Evolutionary conservation across 1,284 basidiomycete species (phyloP).

Genomic region (Cutaneotrichosporon curvatum): DNA sequence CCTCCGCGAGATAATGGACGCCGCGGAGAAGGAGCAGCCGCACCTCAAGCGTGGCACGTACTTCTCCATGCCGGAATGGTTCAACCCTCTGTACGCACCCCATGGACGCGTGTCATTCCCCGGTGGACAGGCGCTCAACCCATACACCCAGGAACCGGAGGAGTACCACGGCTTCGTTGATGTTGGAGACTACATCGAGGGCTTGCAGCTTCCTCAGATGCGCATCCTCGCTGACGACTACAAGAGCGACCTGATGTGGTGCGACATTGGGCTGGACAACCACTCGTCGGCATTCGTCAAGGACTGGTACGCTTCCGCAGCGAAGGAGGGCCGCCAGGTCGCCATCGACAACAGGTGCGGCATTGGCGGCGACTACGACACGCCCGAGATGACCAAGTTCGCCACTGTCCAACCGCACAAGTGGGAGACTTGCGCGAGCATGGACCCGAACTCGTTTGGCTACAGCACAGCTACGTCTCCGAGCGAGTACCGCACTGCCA

Average conservation of each 20-base stretch:
- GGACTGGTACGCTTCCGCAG: constrained; percentile 53
- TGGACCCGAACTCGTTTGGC: constrained; percentile 22
- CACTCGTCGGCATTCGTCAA: constrained; percentile 51
- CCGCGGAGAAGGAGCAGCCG: constrained; percentile 45
- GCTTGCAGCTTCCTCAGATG: constrained; percentile 57
- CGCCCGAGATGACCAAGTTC: constrained; percentile 55
- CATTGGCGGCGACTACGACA: constrained; percentile 50
- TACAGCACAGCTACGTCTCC: constrained; percentile 48
- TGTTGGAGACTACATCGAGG: constrained; percentile 53
- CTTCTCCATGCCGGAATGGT: constrained; percentile 51
- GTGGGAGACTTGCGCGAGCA: constrained; percentile 52
- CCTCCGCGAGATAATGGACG: constrained; percentile 52
- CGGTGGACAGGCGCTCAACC: constrained; percentile 53
- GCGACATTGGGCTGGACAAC: constrained; percentile 55
- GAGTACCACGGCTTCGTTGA: constrained; percentile 53
- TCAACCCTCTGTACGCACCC: constrained; percentile 52
- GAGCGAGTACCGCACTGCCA: constrained; percentile 51
- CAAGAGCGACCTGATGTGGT: constrained; percentile 55
- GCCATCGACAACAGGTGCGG: constrained; percentile 54
- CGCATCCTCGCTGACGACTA: constrained; percentile 52
- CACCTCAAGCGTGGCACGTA: constrained; percentile 20
- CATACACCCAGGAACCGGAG: constrained; percentile 53
- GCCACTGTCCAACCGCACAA: constrained; percentile 50
- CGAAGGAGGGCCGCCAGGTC: constrained; percentile 52
- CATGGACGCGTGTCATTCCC: constrained; percentile 53